These are phyloP conservation scores for Penicillium egyptiacum DNA, from an alignment of 495 filamentous ascomycete genomes.

Conservation along the genomic window DNA sequence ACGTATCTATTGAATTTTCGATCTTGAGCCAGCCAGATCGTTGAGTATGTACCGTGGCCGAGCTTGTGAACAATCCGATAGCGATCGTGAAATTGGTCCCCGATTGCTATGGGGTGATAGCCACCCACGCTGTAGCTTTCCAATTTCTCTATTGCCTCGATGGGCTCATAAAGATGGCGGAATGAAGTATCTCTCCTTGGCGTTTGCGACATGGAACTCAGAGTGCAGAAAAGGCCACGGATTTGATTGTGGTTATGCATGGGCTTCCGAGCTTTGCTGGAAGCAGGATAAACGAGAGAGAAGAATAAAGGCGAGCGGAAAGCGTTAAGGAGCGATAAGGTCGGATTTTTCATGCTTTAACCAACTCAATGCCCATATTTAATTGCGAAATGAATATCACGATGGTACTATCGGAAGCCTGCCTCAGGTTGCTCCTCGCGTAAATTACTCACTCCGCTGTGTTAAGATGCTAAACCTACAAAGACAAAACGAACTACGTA, in stretches of 20 bases:
- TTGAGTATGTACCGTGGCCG: conserved; percentile 21
- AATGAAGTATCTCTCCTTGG: background rate
- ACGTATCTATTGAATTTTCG: conserved; percentile 13
- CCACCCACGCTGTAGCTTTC: conserved; percentile 38
- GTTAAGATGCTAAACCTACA: no score
- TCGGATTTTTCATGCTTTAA: no score
- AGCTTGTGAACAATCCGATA: conserved; percentile 23
- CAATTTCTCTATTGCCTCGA: conserved; percentile 18
- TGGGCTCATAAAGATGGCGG: conserved; percentile 4
- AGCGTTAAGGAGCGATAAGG: no score
- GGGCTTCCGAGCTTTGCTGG: background rate
- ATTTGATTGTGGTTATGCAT: background rate
- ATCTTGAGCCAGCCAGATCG: conserved; percentile 27
- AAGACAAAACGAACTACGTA: no score
- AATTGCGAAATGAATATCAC: no score
- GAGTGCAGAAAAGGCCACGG: background rate
- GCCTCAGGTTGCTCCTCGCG: no score
- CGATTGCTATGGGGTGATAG: conserved; percentile 37
- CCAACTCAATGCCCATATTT: no score
- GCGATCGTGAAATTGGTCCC: conserved; percentile 29
- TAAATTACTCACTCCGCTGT: no score
- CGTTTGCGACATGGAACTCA: background rate
- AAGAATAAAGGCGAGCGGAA: no score
- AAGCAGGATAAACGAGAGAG: no score
- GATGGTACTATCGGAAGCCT: no score